Evolutionary conservation across 768 basidiomycete genomes (phyloP).

Genomic region (Tulasnella sp.): DNA sequence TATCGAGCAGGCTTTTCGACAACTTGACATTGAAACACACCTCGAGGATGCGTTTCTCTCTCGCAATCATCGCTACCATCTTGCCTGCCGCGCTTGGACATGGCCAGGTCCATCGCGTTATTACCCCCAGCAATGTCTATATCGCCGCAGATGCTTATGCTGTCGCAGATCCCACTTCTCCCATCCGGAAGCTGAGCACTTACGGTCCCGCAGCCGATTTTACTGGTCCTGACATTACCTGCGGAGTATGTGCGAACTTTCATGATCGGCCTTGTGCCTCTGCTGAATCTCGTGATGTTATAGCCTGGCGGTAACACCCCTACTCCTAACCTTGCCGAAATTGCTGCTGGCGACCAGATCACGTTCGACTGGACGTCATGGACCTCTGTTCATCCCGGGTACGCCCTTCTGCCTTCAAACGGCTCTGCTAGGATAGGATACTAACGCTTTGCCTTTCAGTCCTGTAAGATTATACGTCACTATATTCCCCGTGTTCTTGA

Average conservation of each 20-base stretch:
- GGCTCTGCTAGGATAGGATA: not conserved
- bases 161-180: conserved; percentile 12
- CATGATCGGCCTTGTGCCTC: not conserved
- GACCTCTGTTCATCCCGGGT: conserved; percentile 10
- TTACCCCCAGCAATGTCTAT: conserved; percentile 13
- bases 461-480: not conserved
- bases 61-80: too few relatives aligned
- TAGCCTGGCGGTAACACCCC: conserved; percentile 18
- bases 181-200: conserved; percentile 15
- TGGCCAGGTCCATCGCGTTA: conserved; percentile 15
- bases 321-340: not conserved
- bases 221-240: conserved; percentile 11
- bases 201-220: conserved; percentile 15
- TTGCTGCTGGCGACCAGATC: conserved; percentile 14
- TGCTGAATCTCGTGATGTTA: not conserved
- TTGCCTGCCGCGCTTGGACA: too few relatives aligned
- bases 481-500: not conserved
- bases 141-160: conserved; percentile 16
- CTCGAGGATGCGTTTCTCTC: too few relatives aligned
- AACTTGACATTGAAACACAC: too few relatives aligned
- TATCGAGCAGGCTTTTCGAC: too few relatives aligned
- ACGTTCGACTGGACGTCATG: conserved; percentile 17
- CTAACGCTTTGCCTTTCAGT: not conserved
- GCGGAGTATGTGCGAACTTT: conserved; percentile 2
- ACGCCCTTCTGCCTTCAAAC: not conserved